phyloP scores from a whole-genome alignment of 2,329 filamentous ascomycete genomes.

The Didymella pomorum region DNA sequence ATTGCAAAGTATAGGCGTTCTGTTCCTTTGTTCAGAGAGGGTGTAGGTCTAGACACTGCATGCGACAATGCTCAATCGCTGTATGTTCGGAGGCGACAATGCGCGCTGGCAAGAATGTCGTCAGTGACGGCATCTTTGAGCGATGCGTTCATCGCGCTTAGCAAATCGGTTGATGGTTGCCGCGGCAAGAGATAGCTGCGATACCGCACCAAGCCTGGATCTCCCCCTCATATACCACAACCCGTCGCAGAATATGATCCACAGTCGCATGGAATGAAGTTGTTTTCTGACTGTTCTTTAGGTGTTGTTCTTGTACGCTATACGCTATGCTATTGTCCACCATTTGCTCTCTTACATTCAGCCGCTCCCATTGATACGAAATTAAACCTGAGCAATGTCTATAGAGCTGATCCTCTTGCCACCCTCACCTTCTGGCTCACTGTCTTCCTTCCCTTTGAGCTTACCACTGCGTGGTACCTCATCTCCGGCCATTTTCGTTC shows the following conservation, averaged over 20 bases:
- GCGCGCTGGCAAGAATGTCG: slow-evolving; percentile 15
- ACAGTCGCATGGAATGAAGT: not conserved
- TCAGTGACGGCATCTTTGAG: slow-evolving; percentile 11
- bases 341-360: not conserved
- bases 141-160: slow-evolving; percentile 14
- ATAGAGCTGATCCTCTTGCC: not conserved
- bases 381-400: not conserved
- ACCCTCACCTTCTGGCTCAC: not conserved
- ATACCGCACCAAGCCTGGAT: not conserved
- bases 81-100: not conserved
- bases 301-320: not conserved
- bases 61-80: not conserved
- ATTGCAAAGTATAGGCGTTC: not conserved
- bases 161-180: not conserved
- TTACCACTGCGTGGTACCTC: not conserved
- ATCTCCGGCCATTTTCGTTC: not conserved
- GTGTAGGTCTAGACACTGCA: not conserved
- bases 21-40: not conserved
- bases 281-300: not conserved
- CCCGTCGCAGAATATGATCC: not conserved
- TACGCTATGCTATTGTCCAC: not conserved
- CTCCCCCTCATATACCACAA: not conserved
- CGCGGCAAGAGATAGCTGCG: slow-evolving; percentile 6
- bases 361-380: not conserved
- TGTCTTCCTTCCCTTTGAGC: not conserved